A percentile compares a stretch with the other conserved stretches of the same genome.
These are phyloP conservation scores for Sporothrix inflata DNA, from an alignment of 2,329 filamentous ascomycete genomes.

Conservation along the genomic window DNA sequence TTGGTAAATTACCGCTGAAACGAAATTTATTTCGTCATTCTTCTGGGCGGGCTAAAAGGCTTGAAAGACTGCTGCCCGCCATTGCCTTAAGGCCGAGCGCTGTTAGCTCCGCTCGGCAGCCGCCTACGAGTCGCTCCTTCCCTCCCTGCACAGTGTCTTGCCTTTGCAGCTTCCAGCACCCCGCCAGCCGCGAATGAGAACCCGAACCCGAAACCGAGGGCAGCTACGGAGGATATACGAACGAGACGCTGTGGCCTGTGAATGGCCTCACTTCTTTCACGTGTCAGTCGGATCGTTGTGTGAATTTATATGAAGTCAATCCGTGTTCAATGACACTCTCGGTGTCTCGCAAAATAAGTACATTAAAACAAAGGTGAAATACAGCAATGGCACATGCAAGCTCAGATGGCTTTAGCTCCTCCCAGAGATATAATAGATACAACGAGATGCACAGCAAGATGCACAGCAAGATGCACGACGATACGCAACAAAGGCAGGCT, in stretches of 20 bases:
- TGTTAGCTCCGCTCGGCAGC: slow-evolving; percentile 7
- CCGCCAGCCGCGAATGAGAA: not conserved
- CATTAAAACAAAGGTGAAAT: not conserved
- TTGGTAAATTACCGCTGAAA: not conserved
- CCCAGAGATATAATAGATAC: not conserved
- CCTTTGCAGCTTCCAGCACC: not conserved
- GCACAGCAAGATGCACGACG: not conserved
- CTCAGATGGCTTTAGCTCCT: not conserved
- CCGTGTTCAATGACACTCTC: not conserved
- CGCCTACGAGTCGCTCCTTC: slow-evolving; percentile 15
- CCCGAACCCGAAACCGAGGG: slow-evolving; percentile 8
- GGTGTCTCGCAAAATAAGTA: not conserved
- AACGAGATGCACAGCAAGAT: not conserved
- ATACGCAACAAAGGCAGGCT: not conserved
- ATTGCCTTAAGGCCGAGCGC: not conserved
- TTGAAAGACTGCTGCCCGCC: not conserved
- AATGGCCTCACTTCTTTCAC: slow-evolving; percentile 7
- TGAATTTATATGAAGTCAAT: no score
- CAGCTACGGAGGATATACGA: not conserved
- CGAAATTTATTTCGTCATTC: slow-evolving; percentile 5
- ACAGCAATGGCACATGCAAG: slow-evolving; percentile 6
- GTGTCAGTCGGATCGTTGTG: no score
- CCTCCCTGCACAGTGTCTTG: not conserved
- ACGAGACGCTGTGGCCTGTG: not conserved
- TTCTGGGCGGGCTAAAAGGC: not conserved